A percentile compares a stretch with the other conserved stretches of the same genome.
phyloP scores from a whole-genome alignment of 345 rosid genomes.

The Eucalyptus microcorys region DNA sequence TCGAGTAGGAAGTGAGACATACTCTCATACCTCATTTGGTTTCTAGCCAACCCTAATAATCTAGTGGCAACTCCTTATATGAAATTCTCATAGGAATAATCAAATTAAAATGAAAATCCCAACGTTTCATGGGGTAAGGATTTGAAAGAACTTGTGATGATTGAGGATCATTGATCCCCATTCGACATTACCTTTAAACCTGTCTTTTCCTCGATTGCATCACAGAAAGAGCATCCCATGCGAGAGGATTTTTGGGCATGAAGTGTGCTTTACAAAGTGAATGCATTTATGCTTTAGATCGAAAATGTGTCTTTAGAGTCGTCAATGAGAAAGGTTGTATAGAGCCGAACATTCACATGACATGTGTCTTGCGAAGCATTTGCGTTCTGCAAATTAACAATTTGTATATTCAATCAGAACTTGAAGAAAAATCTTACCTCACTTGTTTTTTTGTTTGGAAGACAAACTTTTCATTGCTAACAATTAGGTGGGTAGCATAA shows the following conservation, averaged over 20 bases:
- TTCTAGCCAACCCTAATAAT: no score
- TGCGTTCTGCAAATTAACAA: neutral
- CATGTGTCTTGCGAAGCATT: neutral
- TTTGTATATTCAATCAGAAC: neutral
- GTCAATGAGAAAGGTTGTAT: no score
- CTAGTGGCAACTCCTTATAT: no score
- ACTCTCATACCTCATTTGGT: accelerated
- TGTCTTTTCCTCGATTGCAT: accelerated
- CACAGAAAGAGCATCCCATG: accelerated
- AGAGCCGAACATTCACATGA: neutral
- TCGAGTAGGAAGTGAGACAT: accelerated
- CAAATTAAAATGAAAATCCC: no score
- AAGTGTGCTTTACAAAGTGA: neutral
- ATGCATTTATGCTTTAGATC: neutral
- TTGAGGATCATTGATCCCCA: no score
- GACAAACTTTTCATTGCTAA: no score
- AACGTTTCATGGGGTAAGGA: no score
- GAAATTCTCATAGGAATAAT: no score
- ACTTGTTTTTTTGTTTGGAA: accelerated
- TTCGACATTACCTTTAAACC: no score
- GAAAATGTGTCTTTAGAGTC: neutral
- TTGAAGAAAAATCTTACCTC: neutral
- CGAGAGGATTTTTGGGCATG: neutral
- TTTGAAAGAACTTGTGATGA: no score
- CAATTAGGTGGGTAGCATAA: no score